Percentiles rank a stretch among this genome's conserved stretches.
These are phyloP conservation scores for Bruguiera parviflora DNA, from an alignment of 345 rosid species.

Conservation along the genomic window DNA sequence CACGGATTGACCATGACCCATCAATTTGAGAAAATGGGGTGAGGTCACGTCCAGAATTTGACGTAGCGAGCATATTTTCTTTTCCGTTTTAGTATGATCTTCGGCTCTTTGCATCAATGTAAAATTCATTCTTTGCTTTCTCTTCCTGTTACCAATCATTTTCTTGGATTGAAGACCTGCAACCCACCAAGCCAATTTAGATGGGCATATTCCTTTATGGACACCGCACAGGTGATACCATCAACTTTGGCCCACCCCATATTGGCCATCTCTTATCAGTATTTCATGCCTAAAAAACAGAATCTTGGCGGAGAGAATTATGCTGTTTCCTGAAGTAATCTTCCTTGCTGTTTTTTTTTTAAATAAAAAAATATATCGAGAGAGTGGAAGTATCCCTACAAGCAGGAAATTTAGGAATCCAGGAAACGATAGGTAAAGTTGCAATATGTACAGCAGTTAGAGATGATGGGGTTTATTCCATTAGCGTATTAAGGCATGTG, in stretches of 20 bases:
- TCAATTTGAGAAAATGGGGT: neutral
- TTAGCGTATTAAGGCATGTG: neutral
- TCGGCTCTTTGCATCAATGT: conserved; percentile 9
- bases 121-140: conserved; percentile 16
- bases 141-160: conserved; percentile 33
- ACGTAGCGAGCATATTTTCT: conserved; percentile 43
- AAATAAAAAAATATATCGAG: too few relatives aligned
- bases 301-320: too few relatives aligned
- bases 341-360: too few relatives aligned
- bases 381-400: too few relatives aligned
- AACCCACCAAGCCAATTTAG: neutral
- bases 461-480: neutral
- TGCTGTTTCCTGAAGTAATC: too few relatives aligned
- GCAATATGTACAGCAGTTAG: neutral
- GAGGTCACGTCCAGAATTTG: conserved; percentile 16
- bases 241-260: neutral
- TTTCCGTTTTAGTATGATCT: conserved; percentile 11
- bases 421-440: neutral
- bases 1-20: conserved; percentile 14
- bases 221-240: neutral
- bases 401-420: conserved; percentile 9
- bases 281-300: too few relatives aligned
- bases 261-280: too few relatives aligned
- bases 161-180: conserved; percentile 5
- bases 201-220: neutral